A percentile compares a stretch with the other conserved stretches of the same genome.
Evolutionary conservation across 495 filamentous ascomycete genomes (phyloP).

Genomic region (Podospora didyma): DNA sequence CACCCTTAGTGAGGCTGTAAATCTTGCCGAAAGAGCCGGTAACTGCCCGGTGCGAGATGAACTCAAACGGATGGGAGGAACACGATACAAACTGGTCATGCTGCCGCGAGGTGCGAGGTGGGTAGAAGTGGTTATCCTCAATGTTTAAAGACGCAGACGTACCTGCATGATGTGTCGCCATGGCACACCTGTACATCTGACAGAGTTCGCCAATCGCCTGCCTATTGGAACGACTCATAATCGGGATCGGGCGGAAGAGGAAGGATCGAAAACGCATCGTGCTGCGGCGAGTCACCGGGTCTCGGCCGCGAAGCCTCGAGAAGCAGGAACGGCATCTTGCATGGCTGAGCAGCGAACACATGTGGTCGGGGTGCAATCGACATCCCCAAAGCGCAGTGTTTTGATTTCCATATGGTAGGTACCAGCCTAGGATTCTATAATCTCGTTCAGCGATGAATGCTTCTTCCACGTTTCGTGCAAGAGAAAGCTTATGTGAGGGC

Average conservation of each 20-base stretch:
- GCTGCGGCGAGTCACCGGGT: slow-evolving; percentile 8
- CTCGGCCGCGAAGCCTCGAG: neutral
- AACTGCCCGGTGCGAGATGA: neutral
- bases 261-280: slow-evolving; percentile 1
- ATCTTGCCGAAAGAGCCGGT: neutral
- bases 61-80: too few relatives aligned
- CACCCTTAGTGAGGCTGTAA: neutral
- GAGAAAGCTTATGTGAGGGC: too few relatives aligned
- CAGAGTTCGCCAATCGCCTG: slow-evolving; percentile 1
- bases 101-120: too few relatives aligned
- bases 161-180: slow-evolving; percentile 16
- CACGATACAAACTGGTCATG: too few relatives aligned
- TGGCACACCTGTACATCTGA: slow-evolving; percentile 10
- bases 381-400: too few relatives aligned
- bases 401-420: too few relatives aligned
- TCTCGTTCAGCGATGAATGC: too few relatives aligned
- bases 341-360: too few relatives aligned
- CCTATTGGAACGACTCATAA: neutral
- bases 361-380: too few relatives aligned
- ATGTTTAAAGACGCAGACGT: slow-evolving; percentile 6
- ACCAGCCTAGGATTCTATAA: too few relatives aligned
- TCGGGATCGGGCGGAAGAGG: slow-evolving; percentile 2
- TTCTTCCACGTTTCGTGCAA: too few relatives aligned
- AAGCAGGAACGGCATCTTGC: slow-evolving; percentile 5
- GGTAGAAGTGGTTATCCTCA: neutral